Percentiles rank a stretch among this genome's conserved stretches.
These are phyloP conservation scores for Allantophomopsis lycopodina DNA, from an alignment of 2,329 filamentous ascomycete genomes.

Conservation along the genomic window DNA sequence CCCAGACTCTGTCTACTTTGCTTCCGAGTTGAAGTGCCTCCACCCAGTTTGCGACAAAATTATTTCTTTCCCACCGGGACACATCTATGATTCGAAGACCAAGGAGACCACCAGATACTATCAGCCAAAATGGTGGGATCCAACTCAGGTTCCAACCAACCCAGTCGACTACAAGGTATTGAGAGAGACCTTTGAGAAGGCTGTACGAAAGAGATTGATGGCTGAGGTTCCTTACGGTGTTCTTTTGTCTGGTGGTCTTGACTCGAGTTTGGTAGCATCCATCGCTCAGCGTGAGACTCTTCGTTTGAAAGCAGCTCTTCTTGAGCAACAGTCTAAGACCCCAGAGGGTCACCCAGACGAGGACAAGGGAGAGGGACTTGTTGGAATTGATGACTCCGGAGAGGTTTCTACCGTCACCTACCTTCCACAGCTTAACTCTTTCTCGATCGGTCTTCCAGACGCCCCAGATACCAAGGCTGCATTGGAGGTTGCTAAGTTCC, in stretches of 20 bases:
- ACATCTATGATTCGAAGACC: conserved; percentile 91
- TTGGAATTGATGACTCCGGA: conserved; percentile 90
- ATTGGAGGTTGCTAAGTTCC: conserved; percentile 85
- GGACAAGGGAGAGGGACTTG: conserved; percentile 53
- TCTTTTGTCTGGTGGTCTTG: conserved; percentile 83
- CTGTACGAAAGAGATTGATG: conserved; percentile 95
- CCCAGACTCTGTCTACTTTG: conserved; percentile 82
- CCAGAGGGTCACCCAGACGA: conserved; percentile 28
- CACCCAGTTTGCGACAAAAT: conserved; percentile 93
- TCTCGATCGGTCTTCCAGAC: conserved; percentile 91
- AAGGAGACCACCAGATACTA: conserved; percentile 78
- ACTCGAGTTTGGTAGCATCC: conserved; percentile 87
- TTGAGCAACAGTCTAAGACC: conserved; percentile 28
- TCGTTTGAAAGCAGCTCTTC: conserved; percentile 54
- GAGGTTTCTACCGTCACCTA: conserved; percentile 81
- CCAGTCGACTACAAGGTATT: conserved; percentile 76
- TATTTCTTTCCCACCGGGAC: conserved; percentile 83
- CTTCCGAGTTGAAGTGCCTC: conserved; percentile 90
- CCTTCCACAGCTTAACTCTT: conserved; percentile 91
- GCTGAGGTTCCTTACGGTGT: conserved; percentile 97
- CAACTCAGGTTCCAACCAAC: conserved; percentile 59
- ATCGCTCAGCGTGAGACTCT: conserved; percentile 91
- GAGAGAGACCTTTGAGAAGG: conserved; percentile 71
- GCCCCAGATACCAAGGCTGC: conserved; percentile 89
- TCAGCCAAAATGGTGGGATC: conserved; percentile 86